phyloP scores from a whole-genome alignment of 228 moss, liverwort and hornwort species.

The Sphagnum fallax region DNA sequence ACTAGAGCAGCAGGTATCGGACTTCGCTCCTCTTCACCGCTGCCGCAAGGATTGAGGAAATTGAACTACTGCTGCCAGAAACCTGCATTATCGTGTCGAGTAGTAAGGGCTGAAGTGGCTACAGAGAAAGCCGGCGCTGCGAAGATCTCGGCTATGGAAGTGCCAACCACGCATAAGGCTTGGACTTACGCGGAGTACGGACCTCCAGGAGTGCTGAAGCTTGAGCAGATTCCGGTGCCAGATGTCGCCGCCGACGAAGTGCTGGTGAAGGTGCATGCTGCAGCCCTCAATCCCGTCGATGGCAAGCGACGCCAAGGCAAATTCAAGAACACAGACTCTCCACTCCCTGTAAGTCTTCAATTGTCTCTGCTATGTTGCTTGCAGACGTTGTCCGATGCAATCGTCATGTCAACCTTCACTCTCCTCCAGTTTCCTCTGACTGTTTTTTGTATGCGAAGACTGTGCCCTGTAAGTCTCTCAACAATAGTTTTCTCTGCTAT shows the following conservation, averaged over 20 bases:
- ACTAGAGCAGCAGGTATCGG: too few relatives aligned
- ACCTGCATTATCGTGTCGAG: too few relatives aligned
- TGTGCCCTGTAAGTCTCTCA: neutral
- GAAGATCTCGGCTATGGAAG: conserved; percentile 5
- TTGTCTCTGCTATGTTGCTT: neutral
- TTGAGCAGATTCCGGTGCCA: conserved; percentile 44
- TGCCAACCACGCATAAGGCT: conserved; percentile 37
- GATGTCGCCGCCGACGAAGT: conserved; percentile 38
- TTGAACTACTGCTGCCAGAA: too few relatives aligned
- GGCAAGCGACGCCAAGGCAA: conserved; percentile 54
- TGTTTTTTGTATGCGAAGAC: neutral
- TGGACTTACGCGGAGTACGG: conserved; percentile 62
- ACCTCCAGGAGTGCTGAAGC: conserved; percentile 40
- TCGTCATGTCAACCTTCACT: neutral
- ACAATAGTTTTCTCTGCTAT: neutral
- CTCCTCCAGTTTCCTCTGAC: neutral
- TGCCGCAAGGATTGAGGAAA: too few relatives aligned
- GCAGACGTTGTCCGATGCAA: neutral
- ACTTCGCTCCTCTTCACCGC: too few relatives aligned
- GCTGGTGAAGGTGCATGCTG: conserved; percentile 49
- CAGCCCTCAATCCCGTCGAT: conserved; percentile 68
- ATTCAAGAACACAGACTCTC: conserved; percentile 62
- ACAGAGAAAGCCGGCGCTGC: conserved; percentile 16
- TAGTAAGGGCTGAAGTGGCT: too few relatives aligned
- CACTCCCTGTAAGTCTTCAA: conserved; percentile 54